Base-by-base conservation (phyloP, 306 rosid species). In the Trifolium repens region DNA sequence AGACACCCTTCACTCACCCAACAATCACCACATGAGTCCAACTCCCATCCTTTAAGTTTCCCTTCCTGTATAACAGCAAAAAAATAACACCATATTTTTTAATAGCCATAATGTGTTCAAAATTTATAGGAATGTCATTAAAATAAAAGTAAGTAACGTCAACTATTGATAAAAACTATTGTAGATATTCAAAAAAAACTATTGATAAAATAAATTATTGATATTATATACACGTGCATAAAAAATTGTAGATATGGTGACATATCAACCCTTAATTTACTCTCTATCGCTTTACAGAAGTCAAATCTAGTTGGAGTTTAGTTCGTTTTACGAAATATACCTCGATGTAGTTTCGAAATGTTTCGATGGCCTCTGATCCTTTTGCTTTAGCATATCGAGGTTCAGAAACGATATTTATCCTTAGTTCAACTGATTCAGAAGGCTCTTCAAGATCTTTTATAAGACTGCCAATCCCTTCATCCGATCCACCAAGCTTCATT, bases 1-100 rank as follows among this genome's bases (percentile, higher is more conserved):
- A 94, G 88, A 69, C 98, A 91, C 46, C 94, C 97, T 71, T 91
- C 98, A 32, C 96, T 90, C 60, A 94, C 98, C 98, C 98, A 94
- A 79, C 98, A 94, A 78, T 90, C 87, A 77, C 97, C 94, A 76
- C 98, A 94, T 16, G 90, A 80, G 47, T 91, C 97, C 71, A 94
- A 77, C 32, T 91, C 96, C 98, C 97, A 94, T 74, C 96, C 98
- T 83, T 85, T 86, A 52, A 91, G 75, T 75, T 83, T 60, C 47
- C 98, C 97, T 76, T 90, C 91, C 98, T 89, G 69, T 32, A 55
- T 9, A 50, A 3, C 57, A 50, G 3, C 57, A 50, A n/a, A 46
- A 46, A 32, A 43, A 3, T 4, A 1, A 12, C n/a, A 4, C 7
- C 16, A 46, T 16, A 42, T 46, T 13, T 46, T 46, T 46, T 13